Percentiles rank a stretch among this genome's conserved stretches.
phyloP scores from a whole-genome alignment of 2,329 filamentous ascomycete genomes.

The Phyllosticta citrichinensis region DNA sequence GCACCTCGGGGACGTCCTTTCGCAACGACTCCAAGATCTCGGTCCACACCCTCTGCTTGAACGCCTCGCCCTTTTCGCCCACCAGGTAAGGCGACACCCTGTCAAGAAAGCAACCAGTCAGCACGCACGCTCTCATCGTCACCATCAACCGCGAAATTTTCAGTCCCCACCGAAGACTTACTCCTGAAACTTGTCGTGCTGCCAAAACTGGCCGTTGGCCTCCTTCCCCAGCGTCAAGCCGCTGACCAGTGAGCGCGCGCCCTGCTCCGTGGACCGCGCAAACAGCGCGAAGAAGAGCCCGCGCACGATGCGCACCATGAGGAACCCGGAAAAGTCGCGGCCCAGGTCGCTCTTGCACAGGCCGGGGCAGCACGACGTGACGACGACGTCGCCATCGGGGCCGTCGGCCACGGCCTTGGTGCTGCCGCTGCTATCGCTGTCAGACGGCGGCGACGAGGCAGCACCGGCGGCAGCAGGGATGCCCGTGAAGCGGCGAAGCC shows the following conservation, averaged over 20 bases:
- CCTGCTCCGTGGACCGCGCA: constrained; percentile 31
- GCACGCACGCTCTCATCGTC: too few relatives aligned
- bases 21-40: constrained; percentile 25
- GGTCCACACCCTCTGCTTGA: constrained; percentile 21
- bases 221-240: constrained; percentile 24
- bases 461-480: constrained; percentile 7
- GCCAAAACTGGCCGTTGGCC: constrained; percentile 27
- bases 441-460: constrained; percentile 13
- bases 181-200: constrained; percentile 23
- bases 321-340: constrained; percentile 13
- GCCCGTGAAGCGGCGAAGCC: neutral
- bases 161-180: neutral
- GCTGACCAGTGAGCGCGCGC: constrained; percentile 31
- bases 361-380: constrained; percentile 13
- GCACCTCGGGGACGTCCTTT: constrained; percentile 19
- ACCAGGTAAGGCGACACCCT: constrained; percentile 17
- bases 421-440: constrained; percentile 12
- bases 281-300: constrained; percentile 17
- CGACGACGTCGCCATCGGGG: constrained; percentile 7
- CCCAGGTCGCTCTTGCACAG: constrained; percentile 13
- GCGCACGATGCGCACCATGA: constrained; percentile 14
- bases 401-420: neutral
- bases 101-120: neutral
- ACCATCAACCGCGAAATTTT: neutral
- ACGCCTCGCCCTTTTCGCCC: constrained; percentile 22